phyloP scores from a whole-genome alignment of 352 stramenopile species.

The Ophiocytium majus region DNA sequence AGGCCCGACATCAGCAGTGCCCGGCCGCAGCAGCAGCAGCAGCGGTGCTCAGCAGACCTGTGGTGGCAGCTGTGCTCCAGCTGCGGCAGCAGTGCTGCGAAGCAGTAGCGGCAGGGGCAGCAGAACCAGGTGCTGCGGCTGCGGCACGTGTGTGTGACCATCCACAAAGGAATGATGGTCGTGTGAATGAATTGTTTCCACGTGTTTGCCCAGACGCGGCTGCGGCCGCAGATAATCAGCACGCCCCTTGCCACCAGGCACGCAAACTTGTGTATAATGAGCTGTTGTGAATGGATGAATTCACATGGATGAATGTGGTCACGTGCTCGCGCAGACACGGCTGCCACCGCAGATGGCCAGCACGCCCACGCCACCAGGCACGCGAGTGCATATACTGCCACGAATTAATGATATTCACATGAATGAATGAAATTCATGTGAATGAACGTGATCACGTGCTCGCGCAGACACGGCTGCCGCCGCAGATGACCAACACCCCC shows the following conservation, averaged over 20 bases:
- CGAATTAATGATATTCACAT: not conserved
- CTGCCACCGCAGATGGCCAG: not conserved
- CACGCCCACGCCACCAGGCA: not conserved
- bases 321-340: not conserved
- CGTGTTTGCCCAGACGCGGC: not conserved
- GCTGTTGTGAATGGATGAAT: not conserved
- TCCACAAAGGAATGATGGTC: not conserved
- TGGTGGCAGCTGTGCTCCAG: too few relatives aligned
- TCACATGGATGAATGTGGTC: not conserved
- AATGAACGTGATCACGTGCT: not conserved
- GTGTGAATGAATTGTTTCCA: not conserved
- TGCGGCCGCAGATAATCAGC: not conserved
- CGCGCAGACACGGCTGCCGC: conserved; percentile 42
- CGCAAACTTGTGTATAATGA: not conserved
- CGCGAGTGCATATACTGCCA: not conserved
- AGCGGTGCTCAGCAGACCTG: too few relatives aligned
- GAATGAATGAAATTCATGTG: not conserved
- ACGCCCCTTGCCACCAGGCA: not conserved
- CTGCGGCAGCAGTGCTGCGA: not conserved
- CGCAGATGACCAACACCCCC: conserved; percentile 70
- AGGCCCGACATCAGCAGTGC: too few relatives aligned
- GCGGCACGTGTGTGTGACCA: not conserved
- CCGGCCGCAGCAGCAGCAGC: too few relatives aligned
- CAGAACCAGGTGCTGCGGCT: not conserved
- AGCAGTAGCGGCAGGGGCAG: not conserved